phyloP scores from a whole-genome alignment of 2,329 filamentous ascomycete species.

The Pseudohalonectria lignicola region DNA sequence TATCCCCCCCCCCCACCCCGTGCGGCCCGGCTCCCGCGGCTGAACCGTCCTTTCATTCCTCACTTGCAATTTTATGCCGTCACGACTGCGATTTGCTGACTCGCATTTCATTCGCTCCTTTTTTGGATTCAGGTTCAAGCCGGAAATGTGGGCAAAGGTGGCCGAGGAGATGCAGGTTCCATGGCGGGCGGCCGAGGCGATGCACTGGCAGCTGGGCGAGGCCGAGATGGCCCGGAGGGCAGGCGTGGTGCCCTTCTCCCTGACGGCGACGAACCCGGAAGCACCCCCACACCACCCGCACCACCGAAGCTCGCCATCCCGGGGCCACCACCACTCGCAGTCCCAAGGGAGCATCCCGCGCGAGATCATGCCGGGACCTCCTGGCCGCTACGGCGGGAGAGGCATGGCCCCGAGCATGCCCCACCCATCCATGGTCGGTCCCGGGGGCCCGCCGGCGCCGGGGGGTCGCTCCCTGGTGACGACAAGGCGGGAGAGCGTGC shows the following conservation, averaged over 20 bases:
- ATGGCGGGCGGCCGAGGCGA: constrained; percentile 90
- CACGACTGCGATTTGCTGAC: no score
- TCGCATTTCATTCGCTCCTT: no score
- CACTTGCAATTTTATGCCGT: no score
- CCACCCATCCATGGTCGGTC: no score
- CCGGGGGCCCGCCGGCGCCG: no score
- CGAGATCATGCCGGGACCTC: constrained; percentile 26
- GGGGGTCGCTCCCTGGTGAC: constrained; percentile 10
- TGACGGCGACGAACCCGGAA: constrained; percentile 40
- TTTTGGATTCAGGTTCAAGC: constrained; percentile 94
- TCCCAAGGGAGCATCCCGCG: constrained; percentile 34
- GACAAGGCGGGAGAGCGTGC: constrained; percentile 30
- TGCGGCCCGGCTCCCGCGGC: no score
- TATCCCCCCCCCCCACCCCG: no score
- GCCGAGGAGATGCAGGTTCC: constrained; percentile 91
- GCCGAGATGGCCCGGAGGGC: constrained; percentile 88
- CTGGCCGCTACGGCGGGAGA: constrained; percentile 31
- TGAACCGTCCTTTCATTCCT: no score
- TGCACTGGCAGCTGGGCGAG: constrained; percentile 96
- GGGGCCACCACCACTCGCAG: constrained; percentile 30
- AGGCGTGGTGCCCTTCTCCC: constrained; percentile 75
- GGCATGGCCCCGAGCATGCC: constrained; percentile 5
- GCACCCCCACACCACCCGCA: constrained; percentile 15
- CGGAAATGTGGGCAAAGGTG: constrained; percentile 95
- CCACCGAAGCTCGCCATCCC: constrained; percentile 24